Base-by-base conservation (phyloP, 2,329 filamentous ascomycete species). In the Gremmenia infestans region DNA sequence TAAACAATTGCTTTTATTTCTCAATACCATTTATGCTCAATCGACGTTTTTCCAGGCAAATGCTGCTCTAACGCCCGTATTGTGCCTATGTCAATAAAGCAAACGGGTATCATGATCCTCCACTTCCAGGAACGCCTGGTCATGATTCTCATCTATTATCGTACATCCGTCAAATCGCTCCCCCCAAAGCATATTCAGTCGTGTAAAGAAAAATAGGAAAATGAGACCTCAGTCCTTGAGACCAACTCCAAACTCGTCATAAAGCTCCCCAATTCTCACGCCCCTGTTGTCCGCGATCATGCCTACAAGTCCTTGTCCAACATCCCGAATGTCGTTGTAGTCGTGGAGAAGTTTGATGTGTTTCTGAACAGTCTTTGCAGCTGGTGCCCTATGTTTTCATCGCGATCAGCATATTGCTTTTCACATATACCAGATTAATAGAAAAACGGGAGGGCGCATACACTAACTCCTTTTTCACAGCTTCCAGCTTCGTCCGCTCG, bases 291-390 rank as follows among this genome's bases (percentile, higher is more conserved):
- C 86, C 4, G 86, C 86, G 67, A 89, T 81, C 63, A 89, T 70
- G 0, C 83, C 84, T 71, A 88, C 78, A 32, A 89, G 66, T 0
- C 84, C 85, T 65, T 84, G 79, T 0, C 81, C 86, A 7, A 87
- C 74, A 68, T 89, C 86, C 60, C 85, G 83, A 63, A 88, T 82
- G 68, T 88, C 85, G 64, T 89, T 89, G 71, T 89, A 89, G 55
- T 81, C 74, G 61, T 88, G 85, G 35, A 89, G 73, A 4, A 85
- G 73, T 56, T 76, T 77, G 65, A 89, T 89, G 67, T 89, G 86
- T 35, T 73, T 72, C 53, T 82, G 79, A 51, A 87, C 81, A 9
- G 81, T 80, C 19, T 72, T 71, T 42, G 79, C 74, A 7, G 68
- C 67, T 14, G 65, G 64, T 37, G 60, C 22, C 39, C 60, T 65